Conservation (phyloP, 2,329 filamentous ascomycete species). For the Cladosporium colombiae region DNA sequence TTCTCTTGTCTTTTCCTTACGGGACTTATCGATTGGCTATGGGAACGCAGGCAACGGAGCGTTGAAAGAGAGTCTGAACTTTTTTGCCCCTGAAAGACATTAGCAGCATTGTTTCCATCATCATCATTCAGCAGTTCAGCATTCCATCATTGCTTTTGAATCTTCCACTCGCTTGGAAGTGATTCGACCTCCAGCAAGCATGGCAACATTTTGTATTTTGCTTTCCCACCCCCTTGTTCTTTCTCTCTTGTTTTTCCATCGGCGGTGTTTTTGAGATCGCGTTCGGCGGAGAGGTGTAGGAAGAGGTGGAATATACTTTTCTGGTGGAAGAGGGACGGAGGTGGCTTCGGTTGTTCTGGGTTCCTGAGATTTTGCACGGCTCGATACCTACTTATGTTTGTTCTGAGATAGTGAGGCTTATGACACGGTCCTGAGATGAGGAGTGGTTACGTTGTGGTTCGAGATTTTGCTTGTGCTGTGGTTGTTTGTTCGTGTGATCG, state of each 20-base stretch:
- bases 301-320: neutral
- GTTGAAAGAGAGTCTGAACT: neutral
- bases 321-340: neutral
- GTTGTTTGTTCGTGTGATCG: neutral
- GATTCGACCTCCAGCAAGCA: neutral
- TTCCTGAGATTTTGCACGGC: neutral
- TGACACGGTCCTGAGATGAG: neutral
- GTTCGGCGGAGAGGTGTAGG: neutral
- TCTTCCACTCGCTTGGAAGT: neutral
- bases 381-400: neutral
- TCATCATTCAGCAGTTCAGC: neutral
- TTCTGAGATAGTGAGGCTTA: neutral
- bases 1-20: neutral
- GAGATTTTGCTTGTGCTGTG: neutral
- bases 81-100: neutral
- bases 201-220: neutral
- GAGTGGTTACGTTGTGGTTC: neutral
- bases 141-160: neutral
- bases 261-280: neutral
- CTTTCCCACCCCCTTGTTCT: neutral
- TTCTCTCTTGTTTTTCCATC: neutral
- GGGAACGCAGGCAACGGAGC: neutral
- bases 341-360: neutral
- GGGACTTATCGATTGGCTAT: neutral
- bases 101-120: neutral